Conservation (phyloP, 371 early-diverging fungal genomes). For the Nematocida homosporus region DNA sequence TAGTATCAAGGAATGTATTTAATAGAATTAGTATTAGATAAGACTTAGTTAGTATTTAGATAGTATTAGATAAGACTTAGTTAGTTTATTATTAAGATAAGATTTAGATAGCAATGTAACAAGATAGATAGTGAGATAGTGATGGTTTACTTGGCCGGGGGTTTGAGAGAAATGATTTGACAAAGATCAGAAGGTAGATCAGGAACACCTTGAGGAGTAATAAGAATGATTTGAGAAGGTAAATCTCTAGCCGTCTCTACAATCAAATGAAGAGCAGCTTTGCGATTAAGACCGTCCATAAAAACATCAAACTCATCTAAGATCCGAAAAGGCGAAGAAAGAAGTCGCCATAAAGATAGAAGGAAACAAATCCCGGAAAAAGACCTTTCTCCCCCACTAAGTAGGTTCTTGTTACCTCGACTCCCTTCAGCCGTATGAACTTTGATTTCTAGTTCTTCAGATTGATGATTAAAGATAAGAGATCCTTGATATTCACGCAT, state of each 20-base stretch:
- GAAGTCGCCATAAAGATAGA: slow-evolving; percentile 86
- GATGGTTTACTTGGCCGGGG: slow-evolving; percentile 17
- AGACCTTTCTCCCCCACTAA: slow-evolving; percentile 98
- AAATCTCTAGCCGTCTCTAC: slow-evolving; percentile 56
- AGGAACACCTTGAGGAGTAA: slow-evolving; percentile 64
- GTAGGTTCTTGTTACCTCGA: slow-evolving; percentile 67
- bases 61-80: no score
- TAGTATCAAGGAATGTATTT: no score
- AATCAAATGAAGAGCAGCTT: slow-evolving; percentile 60
- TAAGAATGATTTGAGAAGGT: slow-evolving; percentile 64
- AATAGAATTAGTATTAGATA: no score
- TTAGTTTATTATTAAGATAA: no score
- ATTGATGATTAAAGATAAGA: slow-evolving; percentile 75
- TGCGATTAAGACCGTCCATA: slow-evolving; percentile 74
- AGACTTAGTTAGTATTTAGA: no score
- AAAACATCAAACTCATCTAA: slow-evolving; percentile 99
- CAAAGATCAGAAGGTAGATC: slow-evolving; percentile 57
- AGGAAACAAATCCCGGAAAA: slow-evolving; percentile 90
- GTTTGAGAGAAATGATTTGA: slow-evolving; percentile 59
- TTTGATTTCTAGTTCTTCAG: slow-evolving; percentile 70
- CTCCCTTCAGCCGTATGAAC: slow-evolving; percentile 68
- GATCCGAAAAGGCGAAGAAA: slow-evolving; percentile 83
- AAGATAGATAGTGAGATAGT: no score
- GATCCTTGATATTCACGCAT: slow-evolving; percentile 77
- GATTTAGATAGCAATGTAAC: no score